Percentiles rank a stretch among this genome's conserved stretches.
phyloP scores from a whole-genome alignment of 331 rosid species.

The Acacia pycnantha region DNA sequence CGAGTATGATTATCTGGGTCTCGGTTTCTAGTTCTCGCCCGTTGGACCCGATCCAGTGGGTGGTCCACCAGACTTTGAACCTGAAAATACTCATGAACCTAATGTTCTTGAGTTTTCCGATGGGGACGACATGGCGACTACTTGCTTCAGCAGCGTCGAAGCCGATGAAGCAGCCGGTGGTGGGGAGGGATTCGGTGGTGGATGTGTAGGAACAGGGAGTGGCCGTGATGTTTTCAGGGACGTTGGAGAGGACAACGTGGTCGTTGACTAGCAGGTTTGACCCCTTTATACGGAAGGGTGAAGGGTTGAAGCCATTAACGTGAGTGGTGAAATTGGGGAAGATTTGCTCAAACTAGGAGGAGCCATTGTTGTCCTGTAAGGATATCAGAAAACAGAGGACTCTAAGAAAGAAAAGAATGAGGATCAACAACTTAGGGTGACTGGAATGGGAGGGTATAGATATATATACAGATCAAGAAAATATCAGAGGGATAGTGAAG shows the following conservation, averaged over 20 bases:
- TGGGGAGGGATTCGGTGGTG: slow-evolving; percentile 26
- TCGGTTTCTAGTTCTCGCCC: slow-evolving; percentile 85
- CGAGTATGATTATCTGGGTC: slow-evolving; percentile 77
- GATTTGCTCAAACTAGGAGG: slow-evolving; percentile 55
- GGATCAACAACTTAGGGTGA: neutral
- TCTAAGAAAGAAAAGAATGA: too few relatives aligned
- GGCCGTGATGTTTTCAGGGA: slow-evolving; percentile 58
- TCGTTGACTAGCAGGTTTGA: slow-evolving; percentile 55
- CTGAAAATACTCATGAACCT: slow-evolving; percentile 83
- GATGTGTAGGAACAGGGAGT: slow-evolving; percentile 45
- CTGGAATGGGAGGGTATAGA: neutral
- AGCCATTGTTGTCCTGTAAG: slow-evolving; percentile 38
- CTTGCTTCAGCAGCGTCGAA: slow-evolving; percentile 41
- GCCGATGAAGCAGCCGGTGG: slow-evolving; percentile 74
- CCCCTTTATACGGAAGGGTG: slow-evolving; percentile 44
- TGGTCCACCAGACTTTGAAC: slow-evolving; percentile 99
- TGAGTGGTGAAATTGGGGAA: slow-evolving; percentile 10
- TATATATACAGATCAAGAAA: neutral
- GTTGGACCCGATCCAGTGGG: slow-evolving; percentile 85
- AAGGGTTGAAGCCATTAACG: slow-evolving; percentile 26
- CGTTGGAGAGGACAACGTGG: slow-evolving; percentile 66
- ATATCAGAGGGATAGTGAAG: neutral
- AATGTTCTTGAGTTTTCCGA: slow-evolving; percentile 61
- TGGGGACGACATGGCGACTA: slow-evolving; percentile 67
- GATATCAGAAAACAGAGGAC: neutral